phyloP scores from a whole-genome alignment of 176 grass and related monocot genomes.

The Oryza officinalis region DNA sequence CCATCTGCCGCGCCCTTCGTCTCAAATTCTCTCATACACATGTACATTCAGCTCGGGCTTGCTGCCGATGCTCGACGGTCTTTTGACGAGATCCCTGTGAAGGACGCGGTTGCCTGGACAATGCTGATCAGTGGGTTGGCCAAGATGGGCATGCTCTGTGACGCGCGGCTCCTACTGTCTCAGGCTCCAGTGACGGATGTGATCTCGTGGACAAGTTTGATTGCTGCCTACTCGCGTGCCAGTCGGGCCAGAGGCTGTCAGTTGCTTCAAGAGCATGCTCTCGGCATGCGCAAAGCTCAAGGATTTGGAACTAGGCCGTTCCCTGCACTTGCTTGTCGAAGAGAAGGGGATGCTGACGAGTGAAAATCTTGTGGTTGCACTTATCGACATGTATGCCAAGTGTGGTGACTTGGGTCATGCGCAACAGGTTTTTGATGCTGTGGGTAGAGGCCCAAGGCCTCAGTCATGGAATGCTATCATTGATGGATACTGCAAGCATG shows the following conservation, averaged over 20 bases:
- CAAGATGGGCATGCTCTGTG: slow-evolving; percentile 44
- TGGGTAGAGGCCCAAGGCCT: slow-evolving; percentile 35
- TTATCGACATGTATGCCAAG: slow-evolving; percentile 79
- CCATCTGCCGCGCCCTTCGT: slow-evolving; percentile 21
- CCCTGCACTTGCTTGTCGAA: slow-evolving; percentile 47
- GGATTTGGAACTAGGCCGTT: slow-evolving; percentile 56
- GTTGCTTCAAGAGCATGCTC: slow-evolving; percentile 66
- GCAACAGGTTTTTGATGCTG: slow-evolving; percentile 48
- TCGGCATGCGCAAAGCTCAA: slow-evolving; percentile 51
- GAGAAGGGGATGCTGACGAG: slow-evolving; percentile 42
- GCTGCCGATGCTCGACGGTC: slow-evolving; percentile 36
- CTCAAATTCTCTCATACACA: slow-evolving; percentile 52
- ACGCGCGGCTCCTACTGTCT: slow-evolving; percentile 41
- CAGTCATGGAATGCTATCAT: slow-evolving; percentile 81
- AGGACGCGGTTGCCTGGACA: slow-evolving; percentile 60
- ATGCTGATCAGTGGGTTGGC: slow-evolving; percentile 57
- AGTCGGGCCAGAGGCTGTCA: slow-evolving; percentile 42
- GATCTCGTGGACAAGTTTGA: slow-evolving; percentile 67
- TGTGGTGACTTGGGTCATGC: slow-evolving; percentile 56
- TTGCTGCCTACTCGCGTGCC: slow-evolving; percentile 46
- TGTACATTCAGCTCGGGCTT: slow-evolving; percentile 52
- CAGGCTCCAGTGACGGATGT: slow-evolving; percentile 62
- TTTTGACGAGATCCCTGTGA: slow-evolving; percentile 40
- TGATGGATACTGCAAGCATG: slow-evolving; percentile 62
- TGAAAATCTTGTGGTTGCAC: slow-evolving; percentile 52